Base-by-base conservation (phyloP, 352 stramenopile genomes). In the Blastocystis sp. region DNA sequence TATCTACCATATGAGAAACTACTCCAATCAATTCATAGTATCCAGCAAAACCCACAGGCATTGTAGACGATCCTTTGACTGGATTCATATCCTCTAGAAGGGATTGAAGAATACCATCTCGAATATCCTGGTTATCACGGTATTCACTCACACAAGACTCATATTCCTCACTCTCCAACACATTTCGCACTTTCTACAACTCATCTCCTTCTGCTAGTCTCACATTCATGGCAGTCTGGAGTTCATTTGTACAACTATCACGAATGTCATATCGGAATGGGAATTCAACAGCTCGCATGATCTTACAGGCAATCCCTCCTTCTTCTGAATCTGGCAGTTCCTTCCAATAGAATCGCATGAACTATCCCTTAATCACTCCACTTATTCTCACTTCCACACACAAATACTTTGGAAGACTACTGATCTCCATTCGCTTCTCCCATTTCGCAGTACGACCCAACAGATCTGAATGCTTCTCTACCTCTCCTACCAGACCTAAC, bases 321-420 rank as follows among this genome's bases (percentile, higher is more conserved):
- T 98, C 95, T 57, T 92, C 91, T 87, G 93, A 97, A 86, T 98
- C 95, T 0, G 95, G 95, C 7, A 95, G 94, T 27, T 90, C 88
- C 91, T 98, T 99, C 96, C 96, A 99, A 91, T 97, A 99, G 89
- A 99, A 99, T 32, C 96, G 92, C 92, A 98, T 97, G 78, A 96
- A 96, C 77, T 91, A 88, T 35, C 32, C 7, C 29, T 83, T 27
- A 83, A 2, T 16, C 57, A 7, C 16, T 29, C 21, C 27, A 1
- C 21, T 21, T 43, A 57, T 43, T 16, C 29, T 39, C 57, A 83
- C 71, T 32, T 69, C 32, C 61, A 99, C 94, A 87, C 94, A 97
- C 0, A 99, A 88, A 87, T 97, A 96, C 88, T 96, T 95, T 71
- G 95, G 94, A 59, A 99, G 91, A 39, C 94, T 93, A 58, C 95